A percentile compares a stretch with the other conserved stretches of the same genome.
Evolutionary conservation across 805 yeast species (phyloP).

Genomic region (Candida nanaspora): DNA sequence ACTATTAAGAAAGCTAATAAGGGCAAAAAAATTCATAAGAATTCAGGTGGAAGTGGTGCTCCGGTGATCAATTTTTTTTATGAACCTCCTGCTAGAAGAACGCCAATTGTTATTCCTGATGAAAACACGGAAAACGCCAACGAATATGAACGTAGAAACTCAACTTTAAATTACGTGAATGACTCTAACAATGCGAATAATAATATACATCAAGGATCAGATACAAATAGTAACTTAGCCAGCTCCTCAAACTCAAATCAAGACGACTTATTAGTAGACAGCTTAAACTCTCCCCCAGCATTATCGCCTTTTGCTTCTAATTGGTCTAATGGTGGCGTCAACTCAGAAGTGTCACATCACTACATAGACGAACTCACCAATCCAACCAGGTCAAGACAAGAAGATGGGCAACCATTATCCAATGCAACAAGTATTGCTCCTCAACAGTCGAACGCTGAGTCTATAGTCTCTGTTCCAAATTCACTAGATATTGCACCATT

Average conservation of each 20-base stretch:
- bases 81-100: constrained; percentile 7
- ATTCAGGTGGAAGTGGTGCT: constrained; percentile 22
- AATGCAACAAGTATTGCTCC: neutral
- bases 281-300: constrained; percentile 6
- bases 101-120: neutral
- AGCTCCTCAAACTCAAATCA: too few species aligned
- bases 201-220: neutral
- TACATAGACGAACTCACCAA: neutral
- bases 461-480: neutral
- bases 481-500: constrained; percentile 2
- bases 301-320: constrained; percentile 19
- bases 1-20: constrained; percentile 24
- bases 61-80: constrained; percentile 20
- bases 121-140: neutral
- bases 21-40: constrained; percentile 17
- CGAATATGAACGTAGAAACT: neutral
- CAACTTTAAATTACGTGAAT: too few species aligned
- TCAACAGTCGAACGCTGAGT: neutral
- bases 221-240: too few species aligned
- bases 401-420: neutral
- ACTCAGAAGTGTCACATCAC: neutral
- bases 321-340: constrained; percentile 14
- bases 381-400: neutral
- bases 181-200: too few species aligned
- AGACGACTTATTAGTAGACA: neutral